Evolutionary conservation across 768 basidiomycete species (phyloP).

Genomic region (Rubroboletus pulcherrimus): DNA sequence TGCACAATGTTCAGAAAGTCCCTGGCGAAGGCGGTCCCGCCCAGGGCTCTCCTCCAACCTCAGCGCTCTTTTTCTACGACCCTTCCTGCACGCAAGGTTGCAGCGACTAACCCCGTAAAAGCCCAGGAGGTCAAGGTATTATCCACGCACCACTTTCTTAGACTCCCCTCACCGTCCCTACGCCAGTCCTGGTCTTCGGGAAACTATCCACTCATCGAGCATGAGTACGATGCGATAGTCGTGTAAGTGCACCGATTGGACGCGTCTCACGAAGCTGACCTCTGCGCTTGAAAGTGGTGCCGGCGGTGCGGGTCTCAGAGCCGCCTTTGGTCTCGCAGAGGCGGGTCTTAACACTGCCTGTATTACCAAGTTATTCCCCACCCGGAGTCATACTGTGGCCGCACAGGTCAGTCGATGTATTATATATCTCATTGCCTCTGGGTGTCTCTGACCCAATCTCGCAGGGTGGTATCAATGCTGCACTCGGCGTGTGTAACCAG

Average conservation of each 20-base stretch:
- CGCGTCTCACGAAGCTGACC: constrained; percentile 13
- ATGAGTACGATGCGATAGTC: constrained; percentile 98
- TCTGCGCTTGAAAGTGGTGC: constrained; percentile 64
- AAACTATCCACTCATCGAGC: constrained; percentile 96
- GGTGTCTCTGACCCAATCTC: constrained; percentile 11
- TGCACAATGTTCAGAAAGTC: constrained; percentile 62
- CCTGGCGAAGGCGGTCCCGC: constrained; percentile 35
- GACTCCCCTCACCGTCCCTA: constrained; percentile 2
- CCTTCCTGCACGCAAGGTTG: constrained; percentile 53
- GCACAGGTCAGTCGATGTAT: constrained; percentile 64
- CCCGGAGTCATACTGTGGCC: constrained; percentile 97
- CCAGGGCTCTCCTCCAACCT: constrained; percentile 45
- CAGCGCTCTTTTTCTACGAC: constrained; percentile 67
- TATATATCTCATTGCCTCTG: neutral
- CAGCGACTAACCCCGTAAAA: constrained; percentile 69
- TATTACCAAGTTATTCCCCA: constrained; percentile 98
- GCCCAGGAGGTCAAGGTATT: constrained; percentile 78
- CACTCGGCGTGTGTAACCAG: constrained; percentile 68
- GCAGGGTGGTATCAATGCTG: constrained; percentile 97
- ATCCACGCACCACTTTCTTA: constrained; percentile 7
- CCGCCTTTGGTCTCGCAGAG: constrained; percentile 97
- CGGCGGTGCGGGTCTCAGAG: constrained; percentile 96
- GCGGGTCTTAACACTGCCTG: constrained; percentile 98
- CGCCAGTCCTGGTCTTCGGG: constrained; percentile 71
- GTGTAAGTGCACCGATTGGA: constrained; percentile 62